Base-by-base conservation (phyloP, 2,329 filamentous ascomycete genomes). In the Fusarium heterosporum region DNA sequence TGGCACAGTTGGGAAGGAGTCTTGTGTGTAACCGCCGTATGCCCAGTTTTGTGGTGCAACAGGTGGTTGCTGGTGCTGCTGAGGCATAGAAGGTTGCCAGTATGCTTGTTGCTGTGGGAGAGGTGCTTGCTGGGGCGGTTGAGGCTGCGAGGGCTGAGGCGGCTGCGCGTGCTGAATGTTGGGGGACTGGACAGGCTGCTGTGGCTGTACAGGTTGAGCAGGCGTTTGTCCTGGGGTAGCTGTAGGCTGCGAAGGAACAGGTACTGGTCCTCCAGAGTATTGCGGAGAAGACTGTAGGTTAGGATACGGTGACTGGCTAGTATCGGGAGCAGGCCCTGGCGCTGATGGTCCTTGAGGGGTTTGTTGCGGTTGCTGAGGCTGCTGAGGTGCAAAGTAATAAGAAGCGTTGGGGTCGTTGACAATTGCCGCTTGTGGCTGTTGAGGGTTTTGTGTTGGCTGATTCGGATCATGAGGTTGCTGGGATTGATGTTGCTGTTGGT, bases 1-100 rank as follows among this genome's bases (percentile, higher is more conserved):
- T 13, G 86, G 87, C 28, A 86, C 83, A 4, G 85, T 82, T 2
- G 91, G 90, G 72, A 93, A 92, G 4, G 85, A 80, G 25, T 89
- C 86, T 72, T 87, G 86, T 4, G 78, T 79, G 71, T 87, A 89
- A 8, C 82, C 80, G 12, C 76, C 63, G 62, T 87, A 86, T 4
- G 78, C 79, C 68, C 79, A 78, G n/a, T 73, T 76, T 59, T 80
- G 80, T 10, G 80, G 77, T 53, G 78, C 83, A 56, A 68, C 73
- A 11, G 72, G 61, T 38, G 76, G 64, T 19, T 64, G 60, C 25
- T 64, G 49, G 45, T 76, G 74, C 36, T 77, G 74, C 45, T 76
- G 73, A 36, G 75, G 75, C 49, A 72, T 67, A 28, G 77, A 70
- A 43, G 74, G 77, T 30, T 78, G 76, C 78, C 78, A 79, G 65